phyloP scores from a whole-genome alignment of 208 protist genomes.

The Trypanosoma cruzi region DNA sequence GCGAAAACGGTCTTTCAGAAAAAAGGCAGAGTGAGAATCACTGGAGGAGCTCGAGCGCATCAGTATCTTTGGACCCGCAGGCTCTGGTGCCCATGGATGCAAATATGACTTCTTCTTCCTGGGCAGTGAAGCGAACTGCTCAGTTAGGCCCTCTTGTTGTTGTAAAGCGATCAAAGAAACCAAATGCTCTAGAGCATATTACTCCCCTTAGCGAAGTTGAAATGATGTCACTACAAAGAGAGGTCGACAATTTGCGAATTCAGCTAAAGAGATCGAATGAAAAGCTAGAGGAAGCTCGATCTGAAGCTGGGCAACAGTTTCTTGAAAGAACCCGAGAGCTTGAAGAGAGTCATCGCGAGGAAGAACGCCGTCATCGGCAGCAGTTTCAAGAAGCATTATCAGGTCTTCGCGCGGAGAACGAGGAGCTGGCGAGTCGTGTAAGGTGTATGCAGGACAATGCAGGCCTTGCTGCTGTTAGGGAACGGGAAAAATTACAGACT shows the following conservation, averaged over 20 bases:
- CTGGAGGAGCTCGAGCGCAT: neutral
- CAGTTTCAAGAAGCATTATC: slow-evolving; percentile 55
- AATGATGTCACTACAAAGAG: slow-evolving; percentile 30
- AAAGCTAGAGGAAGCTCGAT: slow-evolving; percentile 11
- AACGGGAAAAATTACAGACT: slow-evolving; percentile 23
- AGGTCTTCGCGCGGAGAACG: slow-evolving; percentile 50
- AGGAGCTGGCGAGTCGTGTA: slow-evolving; percentile 35
- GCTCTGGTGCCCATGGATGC: slow-evolving; percentile 1
- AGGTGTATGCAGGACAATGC: slow-evolving; percentile 24
- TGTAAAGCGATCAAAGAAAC: neutral
- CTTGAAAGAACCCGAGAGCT: slow-evolving; percentile 30
- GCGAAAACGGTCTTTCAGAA: neutral
- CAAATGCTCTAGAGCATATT: neutral
- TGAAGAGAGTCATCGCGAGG: slow-evolving; percentile 31
- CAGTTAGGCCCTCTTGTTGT: slow-evolving; percentile 26
- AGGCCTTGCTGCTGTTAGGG: neutral
- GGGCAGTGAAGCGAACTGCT: slow-evolving; percentile 3
- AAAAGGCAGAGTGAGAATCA: neutral
- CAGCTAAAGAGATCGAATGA: slow-evolving; percentile 33
- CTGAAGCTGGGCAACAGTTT: slow-evolving; percentile 17
- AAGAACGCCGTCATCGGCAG: slow-evolving; percentile 39
- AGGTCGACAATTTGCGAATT: slow-evolving; percentile 36
- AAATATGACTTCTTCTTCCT: neutral
- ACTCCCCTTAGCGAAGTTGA: slow-evolving; percentile 20
- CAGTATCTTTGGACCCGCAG: neutral